Conservation (phyloP, 495 filamentous ascomycete genomes). For the Aspergillus nidulans region DNA sequence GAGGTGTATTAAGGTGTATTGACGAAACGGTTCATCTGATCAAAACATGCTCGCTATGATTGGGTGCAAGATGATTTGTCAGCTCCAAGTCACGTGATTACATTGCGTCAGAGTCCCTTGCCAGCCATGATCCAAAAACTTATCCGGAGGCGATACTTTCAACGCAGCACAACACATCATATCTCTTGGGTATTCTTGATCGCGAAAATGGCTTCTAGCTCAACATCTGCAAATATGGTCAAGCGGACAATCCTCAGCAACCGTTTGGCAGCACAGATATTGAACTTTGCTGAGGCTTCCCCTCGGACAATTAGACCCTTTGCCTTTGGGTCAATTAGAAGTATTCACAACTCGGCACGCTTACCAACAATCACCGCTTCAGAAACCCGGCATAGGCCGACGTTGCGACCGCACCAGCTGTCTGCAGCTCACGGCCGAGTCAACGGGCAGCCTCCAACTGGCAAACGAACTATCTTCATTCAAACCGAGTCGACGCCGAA, state of each 20-base stretch:
- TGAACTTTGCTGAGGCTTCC: conserved; percentile 21
- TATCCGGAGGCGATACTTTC: neutral
- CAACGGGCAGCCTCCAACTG: conserved; percentile 31
- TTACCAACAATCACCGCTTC: conserved; percentile 49
- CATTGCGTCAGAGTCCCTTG: conserved; percentile 37
- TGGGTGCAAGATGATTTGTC: conserved; percentile 30
- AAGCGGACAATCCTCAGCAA: conserved; percentile 26
- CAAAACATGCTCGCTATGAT: conserved; percentile 24
- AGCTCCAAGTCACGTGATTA: conserved; percentile 30
- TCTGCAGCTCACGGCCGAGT: conserved; percentile 28
- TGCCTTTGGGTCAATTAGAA: conserved; percentile 30
- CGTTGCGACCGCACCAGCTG: conserved; percentile 44
- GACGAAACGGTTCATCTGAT: neutral
- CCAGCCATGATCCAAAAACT: conserved; percentile 10
- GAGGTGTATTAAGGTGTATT: too few species aligned
- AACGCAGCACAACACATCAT: neutral
- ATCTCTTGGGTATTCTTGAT: neutral
- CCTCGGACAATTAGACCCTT: conserved; percentile 26
- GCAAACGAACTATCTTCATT: conserved; percentile 85
- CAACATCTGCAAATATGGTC: conserved; percentile 34
- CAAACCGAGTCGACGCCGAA: conserved; percentile 95
- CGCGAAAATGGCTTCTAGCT: conserved; percentile 31
- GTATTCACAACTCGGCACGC: conserved; percentile 35
- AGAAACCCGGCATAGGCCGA: conserved; percentile 42
- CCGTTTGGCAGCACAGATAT: conserved; percentile 27